Evolutionary conservation across 2,329 filamentous ascomycete genomes (phyloP).

Genomic region (Conoideocrella luteorostrata): DNA sequence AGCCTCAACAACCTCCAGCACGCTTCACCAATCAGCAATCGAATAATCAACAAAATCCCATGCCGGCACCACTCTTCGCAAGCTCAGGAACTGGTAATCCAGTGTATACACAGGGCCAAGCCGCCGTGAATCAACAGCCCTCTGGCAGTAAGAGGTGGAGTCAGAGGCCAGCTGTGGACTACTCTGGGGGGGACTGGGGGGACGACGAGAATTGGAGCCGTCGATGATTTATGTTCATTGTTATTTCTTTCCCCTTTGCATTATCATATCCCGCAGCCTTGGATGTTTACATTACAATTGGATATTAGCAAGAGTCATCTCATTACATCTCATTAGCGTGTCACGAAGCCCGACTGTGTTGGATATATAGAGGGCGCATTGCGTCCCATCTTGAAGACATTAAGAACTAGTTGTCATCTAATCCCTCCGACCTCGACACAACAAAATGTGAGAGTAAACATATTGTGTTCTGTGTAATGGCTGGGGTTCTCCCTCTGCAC

Average conservation of each 20-base stretch:
- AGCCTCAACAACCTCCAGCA: not conserved
- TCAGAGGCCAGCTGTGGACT: conserved; percentile 18
- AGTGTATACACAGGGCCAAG: not conserved
- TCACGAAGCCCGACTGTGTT: too few species aligned
- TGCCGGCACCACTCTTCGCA: conserved; percentile 8
- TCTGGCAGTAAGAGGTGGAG: conserved; percentile 15
- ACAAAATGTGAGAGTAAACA: too few species aligned
- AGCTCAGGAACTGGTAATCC: not conserved
- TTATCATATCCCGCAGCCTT: not conserved
- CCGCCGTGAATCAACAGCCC: not conserved
- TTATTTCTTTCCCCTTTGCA: not conserved
- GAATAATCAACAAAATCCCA: not conserved
- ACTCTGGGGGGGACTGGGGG: conserved; percentile 23
- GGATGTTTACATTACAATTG: too few species aligned
- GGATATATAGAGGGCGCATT: too few species aligned
- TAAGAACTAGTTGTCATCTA: too few species aligned
- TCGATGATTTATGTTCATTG: not conserved
- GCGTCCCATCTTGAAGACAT: too few species aligned
- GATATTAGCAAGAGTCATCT: too few species aligned
- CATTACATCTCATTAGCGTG: too few species aligned
- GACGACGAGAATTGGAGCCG: conserved; percentile 10
- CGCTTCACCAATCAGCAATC: not conserved
- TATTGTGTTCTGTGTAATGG: too few species aligned
- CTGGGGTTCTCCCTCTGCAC: too few species aligned
- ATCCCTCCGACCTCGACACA: too few species aligned